These are phyloP conservation scores for Pythium oligandrum DNA, from an alignment of 352 stramenopile species.

Conservation along the genomic window DNA sequence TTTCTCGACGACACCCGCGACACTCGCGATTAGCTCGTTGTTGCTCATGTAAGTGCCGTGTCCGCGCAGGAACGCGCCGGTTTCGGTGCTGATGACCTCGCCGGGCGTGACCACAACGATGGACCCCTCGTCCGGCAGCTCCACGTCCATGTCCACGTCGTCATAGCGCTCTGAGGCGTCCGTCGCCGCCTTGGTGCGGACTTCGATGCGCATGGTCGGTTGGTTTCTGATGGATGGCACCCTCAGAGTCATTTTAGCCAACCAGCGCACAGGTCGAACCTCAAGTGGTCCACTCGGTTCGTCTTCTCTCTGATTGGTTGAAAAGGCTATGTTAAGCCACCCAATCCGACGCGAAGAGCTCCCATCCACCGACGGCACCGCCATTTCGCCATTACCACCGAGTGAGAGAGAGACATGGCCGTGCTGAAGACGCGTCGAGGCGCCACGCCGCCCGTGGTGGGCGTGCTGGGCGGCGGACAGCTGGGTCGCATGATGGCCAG, in stretches of 20 bases:
- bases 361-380: too few species aligned
- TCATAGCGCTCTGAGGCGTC: neutral
- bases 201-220: constrained; percentile 32
- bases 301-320: too few species aligned
- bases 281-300: too few species aligned
- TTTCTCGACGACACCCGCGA: constrained; percentile 93
- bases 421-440: constrained; percentile 42
- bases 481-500: constrained; percentile 98
- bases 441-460: constrained; percentile 61
- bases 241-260: too few species aligned
- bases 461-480: constrained; percentile 95
- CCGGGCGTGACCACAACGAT: constrained; percentile 71
- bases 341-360: too few species aligned
- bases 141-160: constrained; percentile 15
- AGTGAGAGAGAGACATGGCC: constrained; percentile 22
- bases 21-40: constrained; percentile 88
- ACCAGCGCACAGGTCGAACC: too few species aligned
- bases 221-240: neutral
- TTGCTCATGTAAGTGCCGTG: constrained; percentile 94
- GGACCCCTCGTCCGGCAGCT: constrained; percentile 30
- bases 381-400: neutral
- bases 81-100: constrained; percentile 74
- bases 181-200: constrained; percentile 16
- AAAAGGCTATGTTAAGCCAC: too few species aligned
- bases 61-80: constrained; percentile 83